These are phyloP conservation scores for Setaria italica DNA, from an alignment of 202 grass and related monocot species.

Conservation along the genomic window DNA sequence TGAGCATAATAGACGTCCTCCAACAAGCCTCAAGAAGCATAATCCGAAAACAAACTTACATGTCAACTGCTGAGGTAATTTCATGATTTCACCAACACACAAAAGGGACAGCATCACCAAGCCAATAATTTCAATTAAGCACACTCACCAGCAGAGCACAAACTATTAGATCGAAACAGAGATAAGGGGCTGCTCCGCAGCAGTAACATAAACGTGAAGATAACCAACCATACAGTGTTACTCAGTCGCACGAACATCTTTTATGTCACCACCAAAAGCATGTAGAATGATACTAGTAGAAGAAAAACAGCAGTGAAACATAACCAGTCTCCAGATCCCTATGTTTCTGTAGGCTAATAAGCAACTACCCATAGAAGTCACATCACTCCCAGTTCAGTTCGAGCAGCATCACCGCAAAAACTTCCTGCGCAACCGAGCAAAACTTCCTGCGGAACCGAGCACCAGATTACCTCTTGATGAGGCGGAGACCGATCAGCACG, in stretches of 20 bases:
- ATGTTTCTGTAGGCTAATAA: conserved; percentile 48
- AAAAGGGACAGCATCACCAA: not conserved
- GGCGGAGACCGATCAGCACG: conserved; percentile 50
- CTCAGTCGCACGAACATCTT: conserved; percentile 41
- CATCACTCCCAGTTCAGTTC: conserved; percentile 33
- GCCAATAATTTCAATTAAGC: not conserved
- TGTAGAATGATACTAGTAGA: conserved; percentile 18
- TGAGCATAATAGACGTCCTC: not conserved
- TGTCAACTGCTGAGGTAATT: not conserved
- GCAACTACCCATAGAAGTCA: conserved; percentile 41
- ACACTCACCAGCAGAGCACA: conserved; percentile 5
- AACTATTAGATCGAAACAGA: conserved; percentile 1
- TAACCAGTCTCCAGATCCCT: conserved; percentile 44
- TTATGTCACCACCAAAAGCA: conserved; percentile 34
- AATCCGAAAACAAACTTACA: not conserved
- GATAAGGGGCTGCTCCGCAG: not conserved
- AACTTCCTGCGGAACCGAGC: conserved; percentile 46
- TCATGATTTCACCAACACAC: not conserved
- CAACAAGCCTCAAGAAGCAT: not conserved
- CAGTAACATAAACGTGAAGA: conserved; percentile 31
- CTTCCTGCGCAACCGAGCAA: conserved; percentile 43
- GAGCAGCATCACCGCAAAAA: conserved; percentile 36
- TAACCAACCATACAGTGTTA: conserved; percentile 42
- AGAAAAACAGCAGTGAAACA: conserved; percentile 35
- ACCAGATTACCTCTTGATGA: conserved; percentile 65